A percentile compares a stretch with the other conserved stretches of the same genome.
Conservation (phyloP, 2,329 filamentous ascomycete genomes). For the Clathrospora elynae region DNA sequence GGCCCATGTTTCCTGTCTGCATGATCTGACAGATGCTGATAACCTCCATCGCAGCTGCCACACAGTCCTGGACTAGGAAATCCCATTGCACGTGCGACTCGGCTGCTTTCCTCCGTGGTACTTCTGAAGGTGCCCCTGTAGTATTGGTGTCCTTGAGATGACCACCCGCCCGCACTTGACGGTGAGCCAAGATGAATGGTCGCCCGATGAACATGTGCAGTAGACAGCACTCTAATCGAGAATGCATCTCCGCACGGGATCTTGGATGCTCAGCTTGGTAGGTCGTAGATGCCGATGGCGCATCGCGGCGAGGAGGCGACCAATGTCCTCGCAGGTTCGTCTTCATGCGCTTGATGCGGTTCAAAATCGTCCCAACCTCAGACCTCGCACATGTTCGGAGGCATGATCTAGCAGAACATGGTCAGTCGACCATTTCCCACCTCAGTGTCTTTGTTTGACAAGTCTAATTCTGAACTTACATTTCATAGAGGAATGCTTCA, state of each 20-base stretch:
- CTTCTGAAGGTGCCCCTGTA: neutral
- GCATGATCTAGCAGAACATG: constrained; percentile 1
- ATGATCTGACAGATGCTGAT: constrained; percentile 14
- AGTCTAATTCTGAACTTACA: constrained; percentile 5
- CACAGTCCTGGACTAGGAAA: constrained; percentile 15
- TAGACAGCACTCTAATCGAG: constrained; percentile 15
- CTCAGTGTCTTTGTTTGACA: neutral
- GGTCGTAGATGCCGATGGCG: neutral
- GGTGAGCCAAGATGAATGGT: constrained; percentile 20
- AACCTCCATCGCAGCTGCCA: constrained; percentile 15
- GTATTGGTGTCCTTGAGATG: constrained; percentile 1
- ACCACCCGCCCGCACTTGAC: constrained; percentile 3
- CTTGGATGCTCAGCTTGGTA: neutral
- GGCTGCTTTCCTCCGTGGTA: neutral
- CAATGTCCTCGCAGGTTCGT: constrained; percentile 7
- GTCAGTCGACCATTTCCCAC: neutral
- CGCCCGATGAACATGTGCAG: constrained; percentile 22
- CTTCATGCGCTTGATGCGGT: constrained; percentile 11
- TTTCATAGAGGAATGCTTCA: constrained; percentile 14
- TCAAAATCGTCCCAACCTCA: constrained; percentile 10
- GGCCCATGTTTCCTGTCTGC: constrained; percentile 15
- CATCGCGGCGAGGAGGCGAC: neutral
- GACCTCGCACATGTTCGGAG: constrained; percentile 12
- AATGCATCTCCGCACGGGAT: constrained; percentile 8
- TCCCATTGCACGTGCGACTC: constrained; percentile 5